Evolutionary conservation across 2,329 filamentous ascomycete genomes (phyloP).

Genomic region (Helminthosporium solani): DNA sequence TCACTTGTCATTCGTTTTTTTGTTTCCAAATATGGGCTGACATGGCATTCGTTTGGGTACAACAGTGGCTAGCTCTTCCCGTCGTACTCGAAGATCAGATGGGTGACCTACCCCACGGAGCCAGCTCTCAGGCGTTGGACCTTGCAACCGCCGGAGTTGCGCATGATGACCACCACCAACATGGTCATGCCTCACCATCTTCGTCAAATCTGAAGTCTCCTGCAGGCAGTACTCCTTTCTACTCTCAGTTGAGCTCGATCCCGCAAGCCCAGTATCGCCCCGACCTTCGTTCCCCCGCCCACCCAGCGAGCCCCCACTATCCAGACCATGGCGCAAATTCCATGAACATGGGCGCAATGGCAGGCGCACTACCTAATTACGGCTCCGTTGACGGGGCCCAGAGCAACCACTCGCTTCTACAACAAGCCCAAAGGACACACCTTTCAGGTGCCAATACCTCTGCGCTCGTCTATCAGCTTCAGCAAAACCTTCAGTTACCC

Average conservation of each 20-base stretch:
- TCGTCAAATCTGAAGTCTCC: constrained; percentile 21
- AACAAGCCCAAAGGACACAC: constrained; percentile 28
- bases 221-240: constrained; percentile 35
- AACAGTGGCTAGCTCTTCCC: constrained; percentile 47
- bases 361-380: constrained; percentile 40
- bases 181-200: constrained; percentile 12
- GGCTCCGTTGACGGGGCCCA: constrained; percentile 19
- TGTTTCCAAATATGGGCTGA: constrained; percentile 39
- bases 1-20: constrained; percentile 16
- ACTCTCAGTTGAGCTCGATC: constrained; percentile 40
- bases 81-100: constrained; percentile 43
- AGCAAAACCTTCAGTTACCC: constrained; percentile 42
- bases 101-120: constrained; percentile 41
- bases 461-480: constrained; percentile 43
- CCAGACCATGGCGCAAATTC: constrained; percentile 26
- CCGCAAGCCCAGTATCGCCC: constrained; percentile 29
- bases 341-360: constrained; percentile 42
- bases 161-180: constrained; percentile 30
- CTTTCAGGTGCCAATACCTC: constrained; percentile 42
- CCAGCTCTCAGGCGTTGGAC: constrained; percentile 33
- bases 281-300: constrained; percentile 30
- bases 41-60: constrained; percentile 46
- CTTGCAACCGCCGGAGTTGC: constrained; percentile 29
- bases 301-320: constrained; percentile 24
- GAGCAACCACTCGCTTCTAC: constrained; percentile 20